Conservation (phyloP, 2,329 filamentous ascomycete species). For the Rutstroemia sp. region DNA sequence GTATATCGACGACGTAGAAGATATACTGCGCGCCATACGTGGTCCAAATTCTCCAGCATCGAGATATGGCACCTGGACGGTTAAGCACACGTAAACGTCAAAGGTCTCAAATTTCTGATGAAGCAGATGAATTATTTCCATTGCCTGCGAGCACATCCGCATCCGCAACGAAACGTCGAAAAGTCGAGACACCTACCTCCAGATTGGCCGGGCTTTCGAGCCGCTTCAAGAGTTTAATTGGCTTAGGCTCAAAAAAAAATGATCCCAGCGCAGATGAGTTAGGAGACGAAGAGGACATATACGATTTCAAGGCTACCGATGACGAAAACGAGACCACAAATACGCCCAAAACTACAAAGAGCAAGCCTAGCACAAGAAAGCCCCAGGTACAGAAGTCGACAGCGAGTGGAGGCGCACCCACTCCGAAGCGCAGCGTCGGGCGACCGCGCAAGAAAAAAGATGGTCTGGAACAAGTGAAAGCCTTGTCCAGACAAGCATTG, state of each 20-base stretch:
- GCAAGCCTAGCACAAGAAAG: background rate
- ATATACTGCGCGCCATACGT: no score
- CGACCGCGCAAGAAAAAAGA: slow-evolving; percentile 6
- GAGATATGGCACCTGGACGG: background rate
- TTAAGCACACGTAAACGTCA: slow-evolving; percentile 7
- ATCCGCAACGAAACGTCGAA: slow-evolving; percentile 8
- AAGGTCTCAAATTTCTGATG: slow-evolving; percentile 6
- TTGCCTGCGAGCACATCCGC: slow-evolving; percentile 2
- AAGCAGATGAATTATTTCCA: slow-evolving; percentile 6
- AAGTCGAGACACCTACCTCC: slow-evolving; percentile 1
- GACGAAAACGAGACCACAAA: slow-evolving; percentile 9
- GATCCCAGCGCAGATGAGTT: slow-evolving; percentile 6
- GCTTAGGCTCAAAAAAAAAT: background rate
- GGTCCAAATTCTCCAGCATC: no score
- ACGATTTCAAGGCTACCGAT: slow-evolving; percentile 6
- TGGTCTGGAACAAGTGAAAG: slow-evolving; percentile 8
- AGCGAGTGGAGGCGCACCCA: background rate
- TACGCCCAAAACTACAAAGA: background rate
- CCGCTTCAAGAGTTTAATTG: slow-evolving; percentile 3
- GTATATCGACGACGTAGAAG: no score
- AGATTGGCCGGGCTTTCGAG: background rate
- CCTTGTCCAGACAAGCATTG: slow-evolving; percentile 6
- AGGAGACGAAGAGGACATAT: slow-evolving; percentile 3
- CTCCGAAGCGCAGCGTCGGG: background rate
- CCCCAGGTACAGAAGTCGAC: background rate